Evolutionary conservation across 1,284 basidiomycete species (phyloP).

Genomic region (Bjerkandera adusta): DNA sequence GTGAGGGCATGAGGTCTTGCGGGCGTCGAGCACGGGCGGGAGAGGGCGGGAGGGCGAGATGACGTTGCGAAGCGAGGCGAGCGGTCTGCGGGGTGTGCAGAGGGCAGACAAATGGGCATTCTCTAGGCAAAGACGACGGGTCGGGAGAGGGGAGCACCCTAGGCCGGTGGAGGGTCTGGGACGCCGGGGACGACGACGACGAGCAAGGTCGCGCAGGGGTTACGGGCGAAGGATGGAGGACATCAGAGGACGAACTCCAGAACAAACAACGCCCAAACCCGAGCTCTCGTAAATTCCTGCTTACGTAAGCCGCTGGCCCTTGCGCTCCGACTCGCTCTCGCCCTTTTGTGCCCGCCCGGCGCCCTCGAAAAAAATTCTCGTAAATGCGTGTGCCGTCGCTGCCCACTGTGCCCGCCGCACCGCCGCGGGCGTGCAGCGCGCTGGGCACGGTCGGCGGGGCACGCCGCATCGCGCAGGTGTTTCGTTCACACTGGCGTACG

Average conservation of each 20-base stretch:
- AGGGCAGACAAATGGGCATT: constrained; percentile 38
- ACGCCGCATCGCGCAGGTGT: no score
- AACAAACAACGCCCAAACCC: constrained; percentile 8
- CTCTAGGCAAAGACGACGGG: constrained; percentile 30
- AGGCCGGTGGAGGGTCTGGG: constrained; percentile 7
- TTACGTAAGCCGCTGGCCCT: constrained; percentile 5
- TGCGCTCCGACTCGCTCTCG: background rate
- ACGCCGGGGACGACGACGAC: constrained; percentile 15
- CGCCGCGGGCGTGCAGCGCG: no score
- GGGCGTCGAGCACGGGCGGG: constrained; percentile 11
- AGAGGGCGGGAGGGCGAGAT: constrained; percentile 21
- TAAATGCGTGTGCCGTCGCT: no score
- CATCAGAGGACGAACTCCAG: constrained; percentile 22
- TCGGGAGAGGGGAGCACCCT: constrained; percentile 8
- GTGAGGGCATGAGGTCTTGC: constrained; percentile 31
- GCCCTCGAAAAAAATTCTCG: no score
- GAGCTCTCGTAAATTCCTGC: background rate
- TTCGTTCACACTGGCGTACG: no score
- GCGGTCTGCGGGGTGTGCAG: constrained; percentile 24
- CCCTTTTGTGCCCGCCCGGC: background rate
- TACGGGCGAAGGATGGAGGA: constrained; percentile 21
- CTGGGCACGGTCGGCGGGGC: no score
- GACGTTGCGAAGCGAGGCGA: constrained; percentile 15
- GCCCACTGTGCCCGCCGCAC: no score
- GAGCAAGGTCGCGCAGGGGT: constrained; percentile 10